Percentiles rank a stretch among this genome's conserved stretches.
Evolutionary conservation across 2,329 filamentous ascomycete species (phyloP).

Genomic region (Purpureocillium takamizusanense): DNA sequence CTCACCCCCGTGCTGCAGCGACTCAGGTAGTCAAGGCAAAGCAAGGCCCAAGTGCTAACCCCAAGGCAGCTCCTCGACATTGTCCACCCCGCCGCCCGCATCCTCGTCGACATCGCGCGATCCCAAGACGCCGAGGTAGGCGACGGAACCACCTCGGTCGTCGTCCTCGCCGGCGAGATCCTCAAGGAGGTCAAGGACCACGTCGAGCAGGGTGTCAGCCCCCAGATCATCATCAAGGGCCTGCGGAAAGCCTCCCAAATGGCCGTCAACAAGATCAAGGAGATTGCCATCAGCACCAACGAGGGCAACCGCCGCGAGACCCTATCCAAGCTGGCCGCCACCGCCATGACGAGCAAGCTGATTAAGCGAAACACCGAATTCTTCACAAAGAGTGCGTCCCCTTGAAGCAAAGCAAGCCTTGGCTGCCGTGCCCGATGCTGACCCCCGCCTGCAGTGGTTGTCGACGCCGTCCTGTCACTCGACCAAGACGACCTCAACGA

Average conservation of each 20-base stretch:
- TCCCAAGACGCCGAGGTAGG: constrained; percentile 99
- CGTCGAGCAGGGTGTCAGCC: constrained; percentile 93
- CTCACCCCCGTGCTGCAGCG: not conserved
- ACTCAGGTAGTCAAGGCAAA: not conserved
- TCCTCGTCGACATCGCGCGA: constrained; percentile 95
- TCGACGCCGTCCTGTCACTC: constrained; percentile 88
- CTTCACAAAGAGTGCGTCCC: constrained; percentile 77
- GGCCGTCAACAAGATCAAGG: constrained; percentile 98
- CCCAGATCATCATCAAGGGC: constrained; percentile 96
- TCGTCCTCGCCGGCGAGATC: constrained; percentile 95
- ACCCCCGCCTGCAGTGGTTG: constrained; percentile 63
- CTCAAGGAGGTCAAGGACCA: constrained; percentile 94
- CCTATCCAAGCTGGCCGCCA: constrained; percentile 78
- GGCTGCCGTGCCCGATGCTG: not conserved
- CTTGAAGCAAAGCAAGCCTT: not conserved
- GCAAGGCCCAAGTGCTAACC: not conserved
- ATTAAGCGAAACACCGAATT: constrained; percentile 96
- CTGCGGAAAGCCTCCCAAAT: constrained; percentile 78
- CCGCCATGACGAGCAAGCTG: constrained; percentile 98
- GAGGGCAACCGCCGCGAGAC: constrained; percentile 83
- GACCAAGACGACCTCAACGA: constrained; percentile 97
- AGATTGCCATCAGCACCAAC: constrained; percentile 81
- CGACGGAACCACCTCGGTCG: constrained; percentile 94
- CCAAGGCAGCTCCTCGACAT: constrained; percentile 81
- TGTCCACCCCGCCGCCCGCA: constrained; percentile 91